Conservation (phyloP, 2,329 filamentous ascomycete genomes). For the Aspergillus hiratsukae region DNA sequence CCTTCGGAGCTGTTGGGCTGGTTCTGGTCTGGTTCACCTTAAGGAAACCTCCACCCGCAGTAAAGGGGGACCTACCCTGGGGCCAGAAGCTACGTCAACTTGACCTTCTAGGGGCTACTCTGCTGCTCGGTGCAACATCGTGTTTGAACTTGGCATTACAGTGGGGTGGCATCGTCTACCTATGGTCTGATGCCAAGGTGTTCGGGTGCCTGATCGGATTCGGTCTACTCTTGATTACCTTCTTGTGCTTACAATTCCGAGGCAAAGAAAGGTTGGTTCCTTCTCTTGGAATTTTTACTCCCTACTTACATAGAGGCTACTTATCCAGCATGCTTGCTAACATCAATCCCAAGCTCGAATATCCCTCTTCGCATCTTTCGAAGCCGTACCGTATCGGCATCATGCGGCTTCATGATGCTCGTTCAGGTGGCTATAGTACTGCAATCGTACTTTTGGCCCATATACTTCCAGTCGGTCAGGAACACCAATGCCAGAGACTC, state of each 20-base stretch:
- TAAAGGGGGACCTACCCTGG: conserved; percentile 6
- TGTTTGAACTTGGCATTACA: conserved; percentile 1
- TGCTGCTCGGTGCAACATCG: neutral
- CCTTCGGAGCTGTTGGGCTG: conserved; percentile 8
- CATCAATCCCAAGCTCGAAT: no score
- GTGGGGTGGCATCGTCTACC: conserved; percentile 2
- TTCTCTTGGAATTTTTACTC: no score
- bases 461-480: conserved; percentile 33
- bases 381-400: conserved; percentile 24
- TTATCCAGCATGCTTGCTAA: no score
- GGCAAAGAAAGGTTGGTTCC: no score
- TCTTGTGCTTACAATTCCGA: conserved; percentile 20
- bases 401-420: conserved; percentile 17
- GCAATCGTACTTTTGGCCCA: conserved; percentile 26
- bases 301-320: no score
- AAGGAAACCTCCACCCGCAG: conserved; percentile 7
- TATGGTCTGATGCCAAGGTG: neutral
- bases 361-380: conserved; percentile 24
- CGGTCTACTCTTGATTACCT: conserved; percentile 19
- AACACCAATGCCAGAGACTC: conserved; percentile 24
- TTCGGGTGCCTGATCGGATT: conserved; percentile 21
- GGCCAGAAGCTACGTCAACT: conserved; percentile 9
- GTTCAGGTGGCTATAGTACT: conserved; percentile 8
- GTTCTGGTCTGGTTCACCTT: conserved; percentile 7
- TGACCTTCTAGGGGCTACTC: conserved; percentile 6